Base-by-base conservation (phyloP, 2,329 filamentous ascomycete genomes). In the Elsinoe batatas region DNA sequence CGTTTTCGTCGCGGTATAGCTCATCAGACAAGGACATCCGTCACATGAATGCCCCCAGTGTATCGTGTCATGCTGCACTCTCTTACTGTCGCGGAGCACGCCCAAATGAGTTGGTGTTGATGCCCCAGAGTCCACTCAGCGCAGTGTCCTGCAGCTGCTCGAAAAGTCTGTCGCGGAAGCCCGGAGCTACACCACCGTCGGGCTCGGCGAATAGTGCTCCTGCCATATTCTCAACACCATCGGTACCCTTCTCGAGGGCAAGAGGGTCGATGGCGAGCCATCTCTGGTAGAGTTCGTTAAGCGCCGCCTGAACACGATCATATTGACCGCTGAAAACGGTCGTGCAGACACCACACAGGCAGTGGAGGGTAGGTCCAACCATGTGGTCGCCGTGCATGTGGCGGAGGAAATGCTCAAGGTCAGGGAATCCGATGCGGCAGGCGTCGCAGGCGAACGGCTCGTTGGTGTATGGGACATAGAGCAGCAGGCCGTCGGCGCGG, bases 21-120 rank as follows among this genome's bases (percentile, higher is more conserved):
- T 49, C 44, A 26, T 35, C 44, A 35, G 44, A 35, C 44, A 33
- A 30, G 33, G 44, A 17, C 26, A 49, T 35, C 44, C 47, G 47
- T 51, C 35, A 51, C 47, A 51, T 51, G 47, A 51, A 51, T 51
- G 18, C 18, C 47, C 17, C 47, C 37, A 3, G 32, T 38, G 32
- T 15, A 10, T 51, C 47, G 47, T 51, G 47, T 35, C n/a, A 33
- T 36, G 26, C n/a, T n/a, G 13, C 20, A 35, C 12, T 17, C 13
- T 33, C 44, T 49, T 26, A 49, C 44, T 35, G n/a, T 18, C 22
- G 44, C 26, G 26, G 44, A 12, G 7, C 26, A 5, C 32, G 7
- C 4, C 44, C 44, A 12, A 33, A 49, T 15, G 32, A 10, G 3
- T 30, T 3, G 6, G 22, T 35, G 15, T 17, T 33, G 26, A 35